A percentile compares a stretch with the other conserved stretches of the same genome.
Conservation (phyloP, 1,139 yeast species). For the Kluyveromyces marxianus region DNA sequence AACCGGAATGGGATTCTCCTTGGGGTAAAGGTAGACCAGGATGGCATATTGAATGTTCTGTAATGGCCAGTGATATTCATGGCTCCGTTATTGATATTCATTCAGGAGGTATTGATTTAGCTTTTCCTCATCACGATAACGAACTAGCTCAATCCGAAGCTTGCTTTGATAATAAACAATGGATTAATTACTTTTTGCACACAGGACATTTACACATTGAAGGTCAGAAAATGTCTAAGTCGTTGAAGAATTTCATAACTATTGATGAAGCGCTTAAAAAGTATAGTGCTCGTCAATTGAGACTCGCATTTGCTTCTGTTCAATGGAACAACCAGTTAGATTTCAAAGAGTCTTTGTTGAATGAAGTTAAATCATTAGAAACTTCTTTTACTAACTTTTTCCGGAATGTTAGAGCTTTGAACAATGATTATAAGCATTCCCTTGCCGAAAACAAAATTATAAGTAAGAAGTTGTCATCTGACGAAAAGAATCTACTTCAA, state of each 20-base stretch:
- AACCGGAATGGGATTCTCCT: conserved; percentile 90
- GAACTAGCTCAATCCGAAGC: conserved; percentile 98
- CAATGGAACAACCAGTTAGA: conserved; percentile 93
- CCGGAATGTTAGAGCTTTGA: conserved; percentile 72
- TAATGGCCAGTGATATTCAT: conserved; percentile 88
- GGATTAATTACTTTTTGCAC: conserved; percentile 95
- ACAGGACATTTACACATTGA: conserved; percentile 97
- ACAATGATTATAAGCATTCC: conserved; percentile 45
- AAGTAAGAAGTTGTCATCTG: conserved; percentile 44
- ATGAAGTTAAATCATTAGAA: conserved; percentile 73
- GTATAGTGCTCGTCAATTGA: conserved; percentile 70
- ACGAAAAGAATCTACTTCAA: conserved; percentile 49
- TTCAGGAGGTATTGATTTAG: conserved; percentile 94
- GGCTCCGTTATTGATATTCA: conserved; percentile 88
- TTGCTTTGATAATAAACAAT: conserved; percentile 76
- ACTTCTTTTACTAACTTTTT: conserved; percentile 72
- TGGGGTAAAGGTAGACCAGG: conserved; percentile 99
- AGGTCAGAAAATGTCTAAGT: conserved; percentile 97
- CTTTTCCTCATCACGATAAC: conserved; percentile 99
- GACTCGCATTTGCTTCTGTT: conserved; percentile 83
- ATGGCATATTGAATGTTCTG: conserved; percentile 99
- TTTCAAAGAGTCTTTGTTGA: conserved; percentile 72
- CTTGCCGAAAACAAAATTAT: conserved; percentile 38
- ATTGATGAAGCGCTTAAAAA: conserved; percentile 78
- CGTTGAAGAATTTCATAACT: conserved; percentile 89